Evolutionary conservation across 1,139 yeast genomes (phyloP), one percentile per base, ranked within the genome.

Genomic region (Schwanniomyces etchellsii): DNA sequence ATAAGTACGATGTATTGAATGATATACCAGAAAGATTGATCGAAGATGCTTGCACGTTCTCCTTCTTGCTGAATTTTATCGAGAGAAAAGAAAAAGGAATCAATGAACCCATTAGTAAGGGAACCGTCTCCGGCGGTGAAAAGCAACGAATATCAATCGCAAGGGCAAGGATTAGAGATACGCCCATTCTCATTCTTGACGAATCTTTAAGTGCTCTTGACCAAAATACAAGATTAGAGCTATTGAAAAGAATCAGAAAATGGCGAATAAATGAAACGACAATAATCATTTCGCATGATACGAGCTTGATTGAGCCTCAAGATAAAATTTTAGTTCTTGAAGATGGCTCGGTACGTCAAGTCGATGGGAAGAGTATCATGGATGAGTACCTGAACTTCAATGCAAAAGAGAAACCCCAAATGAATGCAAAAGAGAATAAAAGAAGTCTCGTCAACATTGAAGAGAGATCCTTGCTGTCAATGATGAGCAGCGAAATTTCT

Each of bases 71-170:
- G 2, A 67, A 69, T 2, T 52, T 81, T 4, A 48, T 81, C 2
- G 43, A 48, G 4, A 53, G 49, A 20, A 46, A 81, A 2, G 70
- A 80, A 0, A 54, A 71, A 6, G 86, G 88, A 0, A 32, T 75
- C 3, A 64, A 80, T 16, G 71, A 85, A 0, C 39, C 50, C 2
- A 44, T 83, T 3, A 75, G 78, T 0, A 49, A 55, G 0, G 58
- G 60, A 2, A 73, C 74, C 2, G 58, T 91, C n/a, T 86, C 96
- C 40, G 97, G 97, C 3, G 98, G 98, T 0, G 96, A 91, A 51
- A 73, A 70, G 33, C 98, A 91, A 54, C 60, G 89, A 35, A 62
- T 91, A 3, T 81, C 91, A 0, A 50, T 91, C 17, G 96, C 96
- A 0, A 68, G 96, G 35, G 96, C 96, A 0, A 69, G 66, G 38